Evolutionary conservation across 2,329 filamentous ascomycete genomes (phyloP), one percentile per base, ranked within the genome.

Genomic region (Cercospora berteroae): DNA sequence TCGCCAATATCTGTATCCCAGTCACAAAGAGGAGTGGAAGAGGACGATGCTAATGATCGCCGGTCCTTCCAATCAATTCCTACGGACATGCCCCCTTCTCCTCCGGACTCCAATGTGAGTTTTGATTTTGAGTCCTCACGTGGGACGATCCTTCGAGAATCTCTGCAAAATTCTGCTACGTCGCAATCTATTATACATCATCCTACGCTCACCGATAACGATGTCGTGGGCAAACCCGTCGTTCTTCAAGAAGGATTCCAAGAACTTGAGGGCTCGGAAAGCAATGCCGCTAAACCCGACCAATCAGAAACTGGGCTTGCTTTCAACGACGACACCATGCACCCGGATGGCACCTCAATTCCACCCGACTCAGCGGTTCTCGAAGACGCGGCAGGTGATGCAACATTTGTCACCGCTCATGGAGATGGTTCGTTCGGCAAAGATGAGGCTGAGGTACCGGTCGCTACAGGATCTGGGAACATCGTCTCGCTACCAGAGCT

Each of bases 11-110:
- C n/a, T 20, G 56, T 39, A 39, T 39, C 48, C 60, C 65, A 23
- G 60, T 39, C 48, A 25, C 27, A 55, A 52, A 29, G 31, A 9
- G 16, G 20, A 33, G 20, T 23, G n/a, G 60, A 42, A 25, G 18
- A 18, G 20, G 60, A 23, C 9, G 57, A 56, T 20, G 36, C 36
- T 44, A 36, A 29, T 13, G 59, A 59, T 23, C 71, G 39, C 16
- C 64, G 72, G 42, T 69, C 72, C 5, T 71, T 74, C 20, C 75
- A 77, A 64, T 44, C 72, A n/a, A 76, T 77, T 44, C 76, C 74
- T 7, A 76, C 75, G 16, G 74, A 74, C 36, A 75, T 78, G 75
- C 76, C 76, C 10, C 76, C 76, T 36, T 77, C 75, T 9, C 76
- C 76, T 55, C 76, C 76, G 16, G 76, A 78, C 57, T 78, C 76